Percentiles rank a stretch among this genome's conserved stretches.
Conservation (phyloP, 306 rosid genomes). For the Lablab purpureus region DNA sequence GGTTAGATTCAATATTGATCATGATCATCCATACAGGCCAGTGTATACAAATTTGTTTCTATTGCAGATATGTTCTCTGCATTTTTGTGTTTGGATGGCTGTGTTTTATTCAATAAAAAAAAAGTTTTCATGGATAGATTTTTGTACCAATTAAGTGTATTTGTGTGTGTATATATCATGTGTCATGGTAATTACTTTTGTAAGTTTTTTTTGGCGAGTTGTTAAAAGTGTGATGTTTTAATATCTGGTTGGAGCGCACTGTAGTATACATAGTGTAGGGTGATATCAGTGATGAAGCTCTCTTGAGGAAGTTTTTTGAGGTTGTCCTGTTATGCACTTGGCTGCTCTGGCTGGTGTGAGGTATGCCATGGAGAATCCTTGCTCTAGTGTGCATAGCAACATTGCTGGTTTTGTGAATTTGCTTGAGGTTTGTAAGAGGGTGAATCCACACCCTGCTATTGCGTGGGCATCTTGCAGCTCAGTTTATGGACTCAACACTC, state of each 20-base stretch:
- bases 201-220: neutral
- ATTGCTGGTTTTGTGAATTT: constrained; percentile 93
- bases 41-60: neutral
- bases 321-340: constrained; percentile 94
- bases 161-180: neutral
- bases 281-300: constrained; percentile 78
- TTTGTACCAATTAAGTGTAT: neutral
- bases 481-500: constrained; percentile 88
- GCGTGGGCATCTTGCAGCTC: constrained; percentile 99
- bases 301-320: constrained; percentile 86
- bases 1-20: constrained; percentile 52
- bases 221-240: neutral
- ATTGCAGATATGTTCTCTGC: neutral
- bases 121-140: neutral
- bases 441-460: constrained; percentile 92
- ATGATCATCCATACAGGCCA: constrained; percentile 6
- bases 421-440: constrained; percentile 84
- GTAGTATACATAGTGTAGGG: constrained; percentile 96
- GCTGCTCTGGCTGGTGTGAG: constrained; percentile 99
- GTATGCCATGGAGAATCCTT: constrained; percentile 98
- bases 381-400: constrained; percentile 94
- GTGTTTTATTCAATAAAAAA: constrained; percentile 8
- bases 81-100: neutral
- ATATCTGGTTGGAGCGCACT: constrained; percentile 53
- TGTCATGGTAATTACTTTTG: neutral